Evolutionary conservation across 1,284 basidiomycete species (phyloP), one percentile per base, ranked within the genome.

Genomic region (Exsudoporus floridanus): DNA sequence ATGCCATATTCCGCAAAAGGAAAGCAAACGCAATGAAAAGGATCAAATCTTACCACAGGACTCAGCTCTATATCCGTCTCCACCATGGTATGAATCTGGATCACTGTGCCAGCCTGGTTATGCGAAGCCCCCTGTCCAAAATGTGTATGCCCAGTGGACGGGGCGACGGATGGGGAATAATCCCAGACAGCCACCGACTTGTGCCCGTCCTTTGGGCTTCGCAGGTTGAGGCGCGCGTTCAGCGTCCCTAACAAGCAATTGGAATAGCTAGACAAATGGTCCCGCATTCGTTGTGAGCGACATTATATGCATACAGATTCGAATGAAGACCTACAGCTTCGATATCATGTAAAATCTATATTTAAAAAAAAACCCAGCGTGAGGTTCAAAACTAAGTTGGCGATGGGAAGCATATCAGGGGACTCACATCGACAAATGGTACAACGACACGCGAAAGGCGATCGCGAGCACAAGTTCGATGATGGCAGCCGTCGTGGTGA

Each of bases 301-400:
- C 31, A 14, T 30, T 30, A 9, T 13, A 30, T 18, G 5, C 18
- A 7, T 7, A 10, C 23, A 16, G 14, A 13, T 10, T 5, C 3
- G 27, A 41, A 21, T 23, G 0, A 16, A 42, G 16, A 44, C 54
- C 27, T 28, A 54, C 55, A 58, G 38, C 28, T 58, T 58, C 18
- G 55, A 60, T 28, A 58, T 53, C 6, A 58, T 43, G 23, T 56
- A 60, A 42, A 58, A 60, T 34, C 41, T 57, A 12, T 12, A 12
- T 39, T 23, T 13, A n/a, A n/a, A n/a, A n/a, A n/a, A n/a, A n/a
- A 37, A 37, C 21, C 7, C 36, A 18, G 9, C 39, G 7, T 13
- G 4, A 34, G 34, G n/a, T n/a, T n/a, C n/a, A 25, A 25, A 7
- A n/a, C 10, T 13, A 18, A 14, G 14, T 21, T 5, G 19, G 19